A percentile compares a stretch with the other conserved stretches of the same genome.
These are phyloP conservation scores for Fusarium illudens DNA, from an alignment of 2,329 filamentous ascomycete genomes.

Conservation along the genomic window DNA sequence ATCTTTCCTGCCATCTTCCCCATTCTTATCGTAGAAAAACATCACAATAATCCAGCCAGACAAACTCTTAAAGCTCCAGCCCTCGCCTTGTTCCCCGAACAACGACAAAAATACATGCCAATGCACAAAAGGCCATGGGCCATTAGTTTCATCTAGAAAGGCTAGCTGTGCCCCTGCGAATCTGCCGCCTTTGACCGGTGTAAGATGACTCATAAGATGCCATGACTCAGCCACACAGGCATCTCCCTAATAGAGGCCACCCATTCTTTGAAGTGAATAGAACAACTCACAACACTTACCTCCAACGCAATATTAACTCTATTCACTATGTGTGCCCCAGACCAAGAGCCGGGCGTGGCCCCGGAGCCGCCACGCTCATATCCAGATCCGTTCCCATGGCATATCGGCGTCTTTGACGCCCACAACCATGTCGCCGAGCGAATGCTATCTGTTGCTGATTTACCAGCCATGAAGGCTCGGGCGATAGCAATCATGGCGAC, in stretches of 20 bases:
- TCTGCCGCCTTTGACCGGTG: not conserved
- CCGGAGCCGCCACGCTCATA: not conserved
- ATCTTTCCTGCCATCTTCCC: no score
- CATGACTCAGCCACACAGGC: not conserved
- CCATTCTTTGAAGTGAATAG: not conserved
- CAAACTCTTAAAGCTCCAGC: no score
- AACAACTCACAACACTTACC: not conserved
- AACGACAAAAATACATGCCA: no score
- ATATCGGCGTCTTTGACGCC: constrained; percentile 46
- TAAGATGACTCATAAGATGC: not conserved
- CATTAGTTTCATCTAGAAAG: no score
- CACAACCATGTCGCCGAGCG: constrained; percentile 39
- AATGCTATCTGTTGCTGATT: not conserved
- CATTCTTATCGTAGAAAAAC: no score
- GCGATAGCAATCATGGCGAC: constrained; percentile 37
- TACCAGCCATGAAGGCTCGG: constrained; percentile 25
- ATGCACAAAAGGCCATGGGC: no score
- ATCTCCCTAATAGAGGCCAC: not conserved
- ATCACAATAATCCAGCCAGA: no score
- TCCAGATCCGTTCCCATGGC: constrained; percentile 34
- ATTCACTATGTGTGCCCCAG: constrained; percentile 22
- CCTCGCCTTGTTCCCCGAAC: no score
- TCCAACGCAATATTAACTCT: not conserved
- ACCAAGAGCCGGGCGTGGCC: not conserved
- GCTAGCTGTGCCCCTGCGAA: no score